A percentile compares a stretch with the other conserved stretches of the same genome.
These are phyloP conservation scores for Penicillium cinerascens DNA, from an alignment of 495 filamentous ascomycete genomes.

Conservation along the genomic window DNA sequence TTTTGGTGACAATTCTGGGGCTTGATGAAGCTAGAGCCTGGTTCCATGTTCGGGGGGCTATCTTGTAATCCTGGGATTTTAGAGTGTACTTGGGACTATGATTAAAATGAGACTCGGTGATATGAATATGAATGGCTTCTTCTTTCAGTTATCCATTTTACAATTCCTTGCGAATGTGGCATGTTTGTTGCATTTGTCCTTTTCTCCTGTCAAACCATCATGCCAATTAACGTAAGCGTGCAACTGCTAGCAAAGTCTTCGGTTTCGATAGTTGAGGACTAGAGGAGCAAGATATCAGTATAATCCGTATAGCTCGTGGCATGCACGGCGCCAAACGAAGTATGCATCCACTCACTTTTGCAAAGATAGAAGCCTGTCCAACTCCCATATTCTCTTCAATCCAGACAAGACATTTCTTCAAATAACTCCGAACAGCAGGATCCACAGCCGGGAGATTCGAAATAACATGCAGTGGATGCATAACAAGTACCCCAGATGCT, in stretches of 20 bases:
- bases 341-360: background rate
- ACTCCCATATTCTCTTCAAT: background rate
- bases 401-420: background rate
- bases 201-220: background rate
- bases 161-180: no score
- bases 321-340: background rate
- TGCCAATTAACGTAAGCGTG: background rate
- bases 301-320: background rate
- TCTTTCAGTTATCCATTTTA: no score
- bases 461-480: background rate
- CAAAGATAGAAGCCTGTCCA: background rate
- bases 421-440: background rate
- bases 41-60: slow-evolving; percentile 33
- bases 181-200: no score
- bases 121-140: no score
- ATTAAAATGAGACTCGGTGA: background rate
- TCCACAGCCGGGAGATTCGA: background rate
- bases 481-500: background rate
- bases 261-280: background rate
- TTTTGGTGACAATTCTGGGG: slow-evolving; percentile 41
- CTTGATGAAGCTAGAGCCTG: slow-evolving; percentile 43
- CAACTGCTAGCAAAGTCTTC: background rate
- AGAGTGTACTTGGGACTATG: background rate
- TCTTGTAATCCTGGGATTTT: slow-evolving; percentile 17
- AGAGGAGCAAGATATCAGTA: background rate